Base-by-base conservation (phyloP, 257 asterid species). In the Capsicum pubescens region DNA sequence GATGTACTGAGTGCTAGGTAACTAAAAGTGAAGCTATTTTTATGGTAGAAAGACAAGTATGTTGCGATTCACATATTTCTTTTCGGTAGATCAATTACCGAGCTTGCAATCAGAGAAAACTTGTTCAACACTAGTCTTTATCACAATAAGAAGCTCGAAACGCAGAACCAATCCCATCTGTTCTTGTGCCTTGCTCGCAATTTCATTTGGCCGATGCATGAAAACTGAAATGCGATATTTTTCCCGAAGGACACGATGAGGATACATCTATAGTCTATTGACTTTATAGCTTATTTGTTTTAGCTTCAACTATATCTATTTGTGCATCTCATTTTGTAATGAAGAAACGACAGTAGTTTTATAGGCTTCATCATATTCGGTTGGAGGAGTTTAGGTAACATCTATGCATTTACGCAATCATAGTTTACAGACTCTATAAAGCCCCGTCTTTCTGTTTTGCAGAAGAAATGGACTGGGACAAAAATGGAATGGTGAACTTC, bases 381-480 rank as follows among this genome's bases (percentile, higher is more conserved):
- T 67, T 11, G 72, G 72, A 32, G 32, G 72, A 66, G 35, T 12
- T 66, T 67, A 67, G 10, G 74, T 0, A 67, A 32, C 36, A 67
- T 35, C 64, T 3, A 6, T 68, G 46, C 32, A 8, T 50, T 19
- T 15, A 39, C 2, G 17, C 64, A 8, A n/a, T 79, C 36, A 13
- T 21, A 16, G 67, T 55, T 81, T 67, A n/a, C 48, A 15, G 64
- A 26, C 32, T 69, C 0, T 10, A 58, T 68, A 85, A 68, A 12
- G 50, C 16, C 55, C 69, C 10, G 0, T 50, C 16, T 83, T 66
- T 19, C 39, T 19, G 81, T 70, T 63, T 90, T 90, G 87, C 93
- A 95, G 99, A 95, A 84, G 99, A 95, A 90, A 95, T 95, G 98
- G 99, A 95, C 87, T 94, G 98, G 99, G 97, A 94, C 88, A 92